Evolutionary conservation across 2,329 filamentous ascomycete species (phyloP), one percentile per base, ranked within the genome.

Genomic region (Mycosphaerella sp.): DNA sequence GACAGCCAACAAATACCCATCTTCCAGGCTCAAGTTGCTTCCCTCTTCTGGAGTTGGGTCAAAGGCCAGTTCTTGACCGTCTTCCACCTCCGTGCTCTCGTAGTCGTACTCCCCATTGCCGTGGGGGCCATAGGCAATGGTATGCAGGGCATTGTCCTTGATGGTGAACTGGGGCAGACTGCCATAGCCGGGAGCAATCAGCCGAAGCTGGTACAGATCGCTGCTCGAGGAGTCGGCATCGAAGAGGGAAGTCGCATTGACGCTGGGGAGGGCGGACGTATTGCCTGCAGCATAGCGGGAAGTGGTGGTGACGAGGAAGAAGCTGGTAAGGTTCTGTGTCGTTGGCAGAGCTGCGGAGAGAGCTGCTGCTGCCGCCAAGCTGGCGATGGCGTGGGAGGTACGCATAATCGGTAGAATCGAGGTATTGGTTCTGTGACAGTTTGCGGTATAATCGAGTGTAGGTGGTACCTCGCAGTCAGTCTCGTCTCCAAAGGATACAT

Each of bases 301-400:
- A 44, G 66, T 56, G 12, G 72, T 70, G 2, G 72, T 73, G n/a
- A 73, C 69, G 54, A 74, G 69, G 53, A 69, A 65, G 66, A 74
- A 73, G 52, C 67, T 59, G 38, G 60, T 62, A 36, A 45, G 56
- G 36, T 53, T 53, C 45, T 55, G 45, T 29, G 8, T 2, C 8
- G 44, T 17, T 49, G 44, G 26, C 34, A 49, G 49, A 21, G 21
- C 21, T 21, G 21, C 21, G 21, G 21, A 21, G 21, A 21, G 21
- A 21, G 2, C 21, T 21, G 21, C 21, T 21, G 21, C 21, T 21
- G 21, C 21, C 21, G 21, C 21, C 21, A 21, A 21, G 14, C 47
- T 34, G 26, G 42, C 41, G 48, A 14, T 40, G 45, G 53, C 49
- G 40, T 39, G 50, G n/a, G 55, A 42, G 32, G 61, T 12, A 21